Evolutionary conservation across 176 grass and related monocot species (phyloP), one percentile per base, ranked within the genome.

Genomic region (Musa itinerans): DNA sequence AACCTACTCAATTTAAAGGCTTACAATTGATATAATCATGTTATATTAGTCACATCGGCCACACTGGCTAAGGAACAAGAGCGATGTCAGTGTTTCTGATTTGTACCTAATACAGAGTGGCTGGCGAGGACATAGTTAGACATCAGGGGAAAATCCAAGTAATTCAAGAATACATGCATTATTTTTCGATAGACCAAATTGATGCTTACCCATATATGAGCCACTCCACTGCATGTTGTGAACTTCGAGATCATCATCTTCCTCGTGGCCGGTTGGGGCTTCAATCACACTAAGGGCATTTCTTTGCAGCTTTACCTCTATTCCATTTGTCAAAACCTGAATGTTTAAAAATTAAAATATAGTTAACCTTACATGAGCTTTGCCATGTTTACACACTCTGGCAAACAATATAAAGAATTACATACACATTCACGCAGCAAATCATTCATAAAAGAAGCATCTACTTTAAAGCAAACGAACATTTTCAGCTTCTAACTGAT

Each of bases 251-350:
- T 22, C n/a, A 24, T 65, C 63, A 65, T 65, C 63, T 12, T 65
- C 63, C 24, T 65, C 63, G 0, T 65, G 63, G 63, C 63, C 63
- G 25, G 63, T 65, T 22, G 63, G 63, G 2, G 63, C 63, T 27
- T 65, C 63, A 65, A 65, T 65, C 21, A 65, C 63, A 65, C 63
- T 65, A 27, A 65, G 63, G 25, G 63, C 63, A 65, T 65, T 65
- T 65, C 63, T 65, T 65, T 65, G 63, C 21, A 65, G 24, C 63
- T 65, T 65, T 22, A 65, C 63, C 63, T 65, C 63, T 14, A 65
- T 65, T 65, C 63, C 63, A 65, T 65, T 65, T 3, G 63, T 65
- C 24, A 65, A 65, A 65, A 65, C 63, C 63, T 65, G 63, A 65
- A 22, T 9, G 23, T 25, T 24, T 24, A 25, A 65, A 65, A 65